Conservation (phyloP, 139 green algal species). For the Chlorella sp. region DNA sequence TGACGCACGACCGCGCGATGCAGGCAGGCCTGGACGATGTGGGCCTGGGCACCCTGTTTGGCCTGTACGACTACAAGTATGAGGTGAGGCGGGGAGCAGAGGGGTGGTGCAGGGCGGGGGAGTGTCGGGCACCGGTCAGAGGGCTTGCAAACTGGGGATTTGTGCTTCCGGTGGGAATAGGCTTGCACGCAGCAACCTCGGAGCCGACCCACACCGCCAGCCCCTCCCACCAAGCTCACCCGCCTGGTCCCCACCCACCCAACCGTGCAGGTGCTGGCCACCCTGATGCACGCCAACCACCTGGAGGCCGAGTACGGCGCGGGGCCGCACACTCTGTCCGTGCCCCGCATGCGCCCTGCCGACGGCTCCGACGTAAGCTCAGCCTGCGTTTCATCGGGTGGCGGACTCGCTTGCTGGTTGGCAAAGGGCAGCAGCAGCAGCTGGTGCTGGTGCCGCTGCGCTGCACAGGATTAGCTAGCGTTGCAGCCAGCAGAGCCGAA, state of each 20-base stretch:
- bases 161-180: no score
- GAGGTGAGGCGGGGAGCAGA: constrained; percentile 2
- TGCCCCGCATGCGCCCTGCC: constrained; percentile 77
- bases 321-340: constrained; percentile 73
- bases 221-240: no score
- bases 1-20: constrained; percentile 74
- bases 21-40: constrained; percentile 76
- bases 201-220: no score
- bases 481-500: no score
- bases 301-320: constrained; percentile 72
- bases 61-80: constrained; percentile 73
- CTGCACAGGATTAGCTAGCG: not conserved
- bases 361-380: constrained; percentile 65
- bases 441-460: no score
- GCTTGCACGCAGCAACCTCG: no score
- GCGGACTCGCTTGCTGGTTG: no score
- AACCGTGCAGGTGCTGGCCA: constrained; percentile 59
- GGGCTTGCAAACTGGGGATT: no score
- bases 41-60: constrained; percentile 74
- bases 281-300: constrained; percentile 75
- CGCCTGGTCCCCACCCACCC: not conserved
- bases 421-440: no score
- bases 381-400: no score
- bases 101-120: not conserved
- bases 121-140: not conserved